Base-by-base conservation (phyloP, 164 flowering plant genomes). In the Platanus orientalis region DNA sequence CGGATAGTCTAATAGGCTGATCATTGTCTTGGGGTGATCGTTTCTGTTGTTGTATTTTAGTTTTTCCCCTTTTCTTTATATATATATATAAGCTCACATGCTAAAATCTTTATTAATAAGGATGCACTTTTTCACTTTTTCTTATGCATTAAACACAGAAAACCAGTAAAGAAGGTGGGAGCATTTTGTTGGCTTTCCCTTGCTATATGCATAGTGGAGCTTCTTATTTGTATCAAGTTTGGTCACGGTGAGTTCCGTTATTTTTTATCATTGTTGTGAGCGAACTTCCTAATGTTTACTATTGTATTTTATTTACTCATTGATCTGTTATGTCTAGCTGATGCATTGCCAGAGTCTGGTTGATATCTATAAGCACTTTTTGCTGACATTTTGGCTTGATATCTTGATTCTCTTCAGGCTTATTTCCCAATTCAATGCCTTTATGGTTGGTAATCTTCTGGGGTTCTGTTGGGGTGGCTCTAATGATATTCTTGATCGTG, bases 171-270 rank as follows among this genome's bases (percentile, higher is more conserved):
- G 73, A 94, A 84, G 72, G 88, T 95, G 23, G 99, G 99, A 53
- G 84, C 97, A 16, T 87, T 90, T 66, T 92, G 97, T 60, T 95
- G 99, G 99, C 88, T 92, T 34, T 89, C 97, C 7, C 78, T 95
- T 57, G 99, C 96, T 16, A 89, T 95, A 28, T 92, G 99, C 84
- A 89, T 95, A 20, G 81, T 95, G 32, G 99, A 95, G 60, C 94
- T 95, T 61, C 97, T 95, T 59, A 90, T 92, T 34, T 95, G 99
- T 69, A 87, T 90, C 81, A 95, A 95, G 80, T 92, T 92, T 79
- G 97, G 99, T 66, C 88, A 85, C 73, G 99, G 99, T 94, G 73
- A 57, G 77, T 59, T 26, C 29, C 55, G 17, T 17, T 1, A 14
- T 42, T 26, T 53, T 48, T 63, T 25, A n/a, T 39, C 14, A 59